phyloP scores from a whole-genome alignment of 2,329 filamentous ascomycete genomes.

The Sarocladium strictum region DNA sequence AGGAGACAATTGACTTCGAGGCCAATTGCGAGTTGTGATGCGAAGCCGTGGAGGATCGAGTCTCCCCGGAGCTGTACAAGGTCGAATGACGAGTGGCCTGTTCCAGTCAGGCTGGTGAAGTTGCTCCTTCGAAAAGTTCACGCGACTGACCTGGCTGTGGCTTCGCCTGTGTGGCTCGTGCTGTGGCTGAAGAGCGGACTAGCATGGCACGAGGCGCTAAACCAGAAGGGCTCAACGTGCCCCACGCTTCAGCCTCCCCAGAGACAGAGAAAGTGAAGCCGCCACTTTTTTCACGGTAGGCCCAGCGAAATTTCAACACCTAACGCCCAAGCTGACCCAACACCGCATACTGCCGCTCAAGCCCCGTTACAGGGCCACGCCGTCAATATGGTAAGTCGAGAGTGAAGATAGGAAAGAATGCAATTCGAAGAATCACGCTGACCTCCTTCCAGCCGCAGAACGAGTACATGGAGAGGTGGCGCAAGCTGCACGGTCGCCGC shows the following conservation, averaged over 20 bases:
- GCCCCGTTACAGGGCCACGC: constrained; percentile 19
- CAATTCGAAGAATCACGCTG: constrained; percentile 11
- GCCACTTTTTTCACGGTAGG: constrained; percentile 11
- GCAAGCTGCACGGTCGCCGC: constrained; percentile 42
- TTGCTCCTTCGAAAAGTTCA: constrained; percentile 9
- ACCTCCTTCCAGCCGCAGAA: constrained; percentile 63
- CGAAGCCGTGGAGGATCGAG: not conserved
- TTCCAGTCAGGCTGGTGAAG: not conserved
- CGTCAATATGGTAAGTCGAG: constrained; percentile 27
- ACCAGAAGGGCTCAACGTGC: not conserved
- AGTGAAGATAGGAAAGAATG: not conserved
- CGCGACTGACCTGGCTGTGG: not conserved
- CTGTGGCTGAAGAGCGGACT: constrained; percentile 5
- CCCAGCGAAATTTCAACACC: constrained; percentile 19
- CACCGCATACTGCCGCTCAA: constrained; percentile 10
- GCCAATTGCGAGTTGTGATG: not conserved
- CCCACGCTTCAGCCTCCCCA: constrained; percentile 8
- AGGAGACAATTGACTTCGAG: not conserved
- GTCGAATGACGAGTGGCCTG: not conserved
- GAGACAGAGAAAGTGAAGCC: constrained; percentile 2
- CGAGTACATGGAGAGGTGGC: constrained; percentile 69
- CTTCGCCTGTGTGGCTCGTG: not conserved
- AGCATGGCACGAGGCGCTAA: not conserved
- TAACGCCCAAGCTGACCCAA: not conserved
- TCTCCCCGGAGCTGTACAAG: not conserved